Conservation (phyloP, 768 basidiomycete species). For the Gloeophyllum trabeum region DNA sequence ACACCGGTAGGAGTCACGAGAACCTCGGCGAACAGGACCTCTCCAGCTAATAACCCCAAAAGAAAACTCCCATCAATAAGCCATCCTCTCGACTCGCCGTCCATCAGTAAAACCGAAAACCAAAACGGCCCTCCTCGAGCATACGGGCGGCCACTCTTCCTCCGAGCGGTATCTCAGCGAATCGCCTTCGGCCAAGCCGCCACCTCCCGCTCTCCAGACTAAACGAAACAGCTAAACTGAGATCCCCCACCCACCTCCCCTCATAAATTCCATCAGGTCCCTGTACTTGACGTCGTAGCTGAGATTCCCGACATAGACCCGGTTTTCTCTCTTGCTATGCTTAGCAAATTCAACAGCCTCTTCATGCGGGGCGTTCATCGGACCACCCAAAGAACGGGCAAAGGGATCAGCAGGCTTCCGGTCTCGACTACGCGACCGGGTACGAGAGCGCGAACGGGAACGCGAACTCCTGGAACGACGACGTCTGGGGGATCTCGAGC, state of each 20-base stretch:
- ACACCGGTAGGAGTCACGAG: constrained; percentile 92
- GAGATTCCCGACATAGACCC: constrained; percentile 98
- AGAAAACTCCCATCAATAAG: constrained; percentile 86
- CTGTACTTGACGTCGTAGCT: constrained; percentile 98
- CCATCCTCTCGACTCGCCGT: constrained; percentile 42
- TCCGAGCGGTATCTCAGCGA: constrained; percentile 15
- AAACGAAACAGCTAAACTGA: constrained; percentile 39
- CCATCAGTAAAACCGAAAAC: neutral
- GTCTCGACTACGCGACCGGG: constrained; percentile 44
- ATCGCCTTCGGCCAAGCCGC: constrained; percentile 5
- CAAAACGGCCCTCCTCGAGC: neutral
- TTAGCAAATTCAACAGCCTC: constrained; percentile 95
- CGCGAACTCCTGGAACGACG: constrained; percentile 60
- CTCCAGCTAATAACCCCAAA: constrained; percentile 93
- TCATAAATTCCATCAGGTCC: constrained; percentile 99
- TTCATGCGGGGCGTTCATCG: constrained; percentile 85
- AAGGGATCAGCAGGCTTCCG: constrained; percentile 54
- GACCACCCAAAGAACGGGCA: constrained; percentile 73
- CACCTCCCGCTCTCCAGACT: constrained; percentile 20
- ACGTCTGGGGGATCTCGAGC: constrained; percentile 54
- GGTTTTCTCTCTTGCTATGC: constrained; percentile 93
- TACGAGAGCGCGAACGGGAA: constrained; percentile 38
- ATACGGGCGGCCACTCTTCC: constrained; percentile 18
- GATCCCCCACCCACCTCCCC: constrained; percentile 97
- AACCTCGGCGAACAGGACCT: constrained; percentile 99